Conservation (phyloP, 1,284 basidiomycete genomes). For the Ganoderma multipileum region DNA sequence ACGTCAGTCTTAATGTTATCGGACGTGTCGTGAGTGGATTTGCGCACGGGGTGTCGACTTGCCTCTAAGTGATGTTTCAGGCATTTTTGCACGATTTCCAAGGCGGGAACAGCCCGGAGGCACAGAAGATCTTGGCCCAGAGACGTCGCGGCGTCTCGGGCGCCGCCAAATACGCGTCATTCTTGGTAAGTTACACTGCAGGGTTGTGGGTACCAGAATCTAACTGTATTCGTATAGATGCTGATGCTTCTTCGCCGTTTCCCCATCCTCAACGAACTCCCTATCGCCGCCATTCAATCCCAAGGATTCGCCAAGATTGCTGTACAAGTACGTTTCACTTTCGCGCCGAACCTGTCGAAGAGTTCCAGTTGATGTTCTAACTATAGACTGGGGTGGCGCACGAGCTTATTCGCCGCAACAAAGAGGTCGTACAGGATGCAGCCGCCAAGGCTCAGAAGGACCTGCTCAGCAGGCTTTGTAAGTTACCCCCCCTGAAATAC, state of each 20-base stretch:
- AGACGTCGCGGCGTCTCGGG: slow-evolving; percentile 26
- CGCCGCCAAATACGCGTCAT: neutral
- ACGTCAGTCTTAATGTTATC: slow-evolving; percentile 15
- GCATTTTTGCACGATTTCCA: slow-evolving; percentile 37
- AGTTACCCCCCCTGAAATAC: neutral
- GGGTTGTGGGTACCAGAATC: neutral
- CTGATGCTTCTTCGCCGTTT: slow-evolving; percentile 37
- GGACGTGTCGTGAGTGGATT: slow-evolving; percentile 15
- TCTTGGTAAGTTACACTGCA: neutral
- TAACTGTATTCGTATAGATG: slow-evolving; percentile 15
- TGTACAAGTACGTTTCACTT: slow-evolving; percentile 28
- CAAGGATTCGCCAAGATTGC: slow-evolving; percentile 36
- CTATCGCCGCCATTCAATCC: slow-evolving; percentile 33
- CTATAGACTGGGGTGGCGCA: slow-evolving; percentile 14
- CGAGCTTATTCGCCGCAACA: slow-evolving; percentile 13
- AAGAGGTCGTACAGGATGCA: neutral
- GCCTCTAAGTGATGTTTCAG: slow-evolving; percentile 1
- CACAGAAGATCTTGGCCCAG: slow-evolving; percentile 28
- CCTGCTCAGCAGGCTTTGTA: slow-evolving; percentile 14
- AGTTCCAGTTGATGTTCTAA: neutral
- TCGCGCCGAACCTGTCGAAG: neutral
- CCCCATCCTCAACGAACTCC: slow-evolving; percentile 36
- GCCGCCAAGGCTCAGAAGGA: slow-evolving; percentile 9
- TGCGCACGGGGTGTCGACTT: neutral
- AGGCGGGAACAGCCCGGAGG: slow-evolving; percentile 33